Conservation (phyloP, 371 early-diverging fungal species). For the Lichtheimia ramosa region DNA sequence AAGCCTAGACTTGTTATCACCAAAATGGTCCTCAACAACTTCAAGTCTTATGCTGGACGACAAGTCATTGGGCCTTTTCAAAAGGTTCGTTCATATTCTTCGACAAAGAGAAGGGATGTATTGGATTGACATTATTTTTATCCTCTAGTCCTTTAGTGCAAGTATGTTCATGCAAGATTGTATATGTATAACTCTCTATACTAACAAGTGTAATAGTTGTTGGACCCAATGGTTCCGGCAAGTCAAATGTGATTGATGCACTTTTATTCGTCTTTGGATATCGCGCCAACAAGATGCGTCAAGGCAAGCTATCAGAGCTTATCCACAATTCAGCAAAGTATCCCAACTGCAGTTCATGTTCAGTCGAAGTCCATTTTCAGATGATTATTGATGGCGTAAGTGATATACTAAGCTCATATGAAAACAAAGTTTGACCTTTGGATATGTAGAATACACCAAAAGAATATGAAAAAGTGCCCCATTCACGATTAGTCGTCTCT, state of each 20-base stretch:
- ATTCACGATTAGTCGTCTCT: slow-evolving; percentile 77
- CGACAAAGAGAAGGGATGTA: too few relatives aligned
- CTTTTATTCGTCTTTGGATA: slow-evolving; percentile 99
- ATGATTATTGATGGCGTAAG: slow-evolving; percentile 81
- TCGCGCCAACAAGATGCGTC: slow-evolving; percentile 98
- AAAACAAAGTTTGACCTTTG: too few relatives aligned
- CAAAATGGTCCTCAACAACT: slow-evolving; percentile 91
- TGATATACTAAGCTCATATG: background rate
- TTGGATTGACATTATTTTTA: slow-evolving; percentile 7
- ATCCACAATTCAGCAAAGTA: slow-evolving; percentile 92
- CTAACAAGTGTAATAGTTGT: slow-evolving; percentile 62
- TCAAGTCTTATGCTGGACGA: slow-evolving; percentile 95
- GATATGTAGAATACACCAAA: slow-evolving; percentile 56
- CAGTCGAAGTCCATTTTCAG: slow-evolving; percentile 95
- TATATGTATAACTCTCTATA: background rate
- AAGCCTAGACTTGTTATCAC: slow-evolving; percentile 82
- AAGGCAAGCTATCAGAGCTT: slow-evolving; percentile 93
- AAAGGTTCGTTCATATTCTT: slow-evolving; percentile 59
- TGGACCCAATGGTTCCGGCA: slow-evolving; percentile 99
- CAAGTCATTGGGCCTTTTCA: slow-evolving; percentile 98
- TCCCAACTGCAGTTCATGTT: slow-evolving; percentile 71
- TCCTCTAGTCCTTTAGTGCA: slow-evolving; percentile 55
- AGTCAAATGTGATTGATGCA: slow-evolving; percentile 99
- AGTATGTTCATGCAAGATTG: slow-evolving; percentile 17
- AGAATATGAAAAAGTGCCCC: slow-evolving; percentile 64